Conservation (phyloP, 2,329 filamentous ascomycete species). For the Neoascochyta sp. region DNA sequence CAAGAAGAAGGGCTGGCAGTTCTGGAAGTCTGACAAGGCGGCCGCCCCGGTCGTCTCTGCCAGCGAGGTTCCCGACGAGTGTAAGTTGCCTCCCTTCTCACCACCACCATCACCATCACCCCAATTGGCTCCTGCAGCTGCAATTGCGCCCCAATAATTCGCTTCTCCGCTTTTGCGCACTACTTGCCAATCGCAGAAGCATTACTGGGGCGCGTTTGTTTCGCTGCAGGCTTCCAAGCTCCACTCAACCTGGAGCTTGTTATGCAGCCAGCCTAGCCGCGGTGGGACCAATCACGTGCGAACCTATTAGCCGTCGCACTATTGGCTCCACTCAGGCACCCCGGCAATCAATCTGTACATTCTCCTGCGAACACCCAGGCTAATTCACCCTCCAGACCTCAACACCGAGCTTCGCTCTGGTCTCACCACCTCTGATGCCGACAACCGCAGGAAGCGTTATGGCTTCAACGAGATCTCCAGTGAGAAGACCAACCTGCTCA, state of each 20-base stretch:
- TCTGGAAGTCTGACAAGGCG: constrained; percentile 30
- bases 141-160: too few species aligned
- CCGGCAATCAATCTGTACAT: constrained; percentile 4
- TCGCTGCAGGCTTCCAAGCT: constrained; percentile 13
- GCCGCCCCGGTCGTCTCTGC: constrained; percentile 29
- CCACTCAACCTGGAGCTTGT: constrained; percentile 9
- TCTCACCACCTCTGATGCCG: constrained; percentile 58
- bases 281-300: constrained; percentile 20
- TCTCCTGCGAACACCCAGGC: constrained; percentile 3
- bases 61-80: constrained; percentile 56
- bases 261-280: constrained; percentile 7
- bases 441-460: constrained; percentile 60
- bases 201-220: too few species aligned
- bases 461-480: constrained; percentile 70
- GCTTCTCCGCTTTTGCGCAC: too few species aligned
- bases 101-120: neutral
- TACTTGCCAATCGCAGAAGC: too few species aligned
- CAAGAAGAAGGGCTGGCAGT: constrained; percentile 57
- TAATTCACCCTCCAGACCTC: constrained; percentile 49
- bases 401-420: constrained; percentile 64
- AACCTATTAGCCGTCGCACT: constrained; percentile 7
- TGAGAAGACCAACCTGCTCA: constrained; percentile 71
- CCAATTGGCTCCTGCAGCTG: constrained; percentile 1
- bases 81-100: constrained; percentile 14
- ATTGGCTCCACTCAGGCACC: constrained; percentile 2